A percentile compares a stretch with the other conserved stretches of the same genome.
Evolutionary conservation across 2,329 filamentous ascomycete species (phyloP).

Genomic region (Pseudocercospora pini-densiflorae): DNA sequence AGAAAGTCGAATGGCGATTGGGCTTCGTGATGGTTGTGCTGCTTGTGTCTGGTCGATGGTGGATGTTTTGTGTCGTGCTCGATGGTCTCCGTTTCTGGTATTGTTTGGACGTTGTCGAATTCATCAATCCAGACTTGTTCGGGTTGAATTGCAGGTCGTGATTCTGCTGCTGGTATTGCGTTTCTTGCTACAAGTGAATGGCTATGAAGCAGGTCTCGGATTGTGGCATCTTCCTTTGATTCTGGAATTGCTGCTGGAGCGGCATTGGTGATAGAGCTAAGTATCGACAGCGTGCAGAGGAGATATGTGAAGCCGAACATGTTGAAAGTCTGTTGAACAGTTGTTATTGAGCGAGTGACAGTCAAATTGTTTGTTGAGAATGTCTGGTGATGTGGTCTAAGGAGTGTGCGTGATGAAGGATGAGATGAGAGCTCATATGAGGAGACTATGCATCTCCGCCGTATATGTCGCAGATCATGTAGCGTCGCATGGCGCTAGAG

Average conservation of each 20-base stretch:
- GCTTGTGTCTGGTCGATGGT: not conserved
- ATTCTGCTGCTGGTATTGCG: slow-evolving; percentile 2
- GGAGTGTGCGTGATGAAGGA: not conserved
- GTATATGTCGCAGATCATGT: not conserved
- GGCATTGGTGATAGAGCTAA: not conserved
- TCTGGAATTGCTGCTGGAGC: not conserved
- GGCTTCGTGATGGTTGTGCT: not conserved
- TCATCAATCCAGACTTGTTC: slow-evolving; percentile 20
- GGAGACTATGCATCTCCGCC: not conserved
- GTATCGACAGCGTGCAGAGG: not conserved
- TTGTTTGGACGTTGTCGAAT: slow-evolving; percentile 16
- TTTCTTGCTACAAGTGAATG: not conserved
- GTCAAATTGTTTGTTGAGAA: not conserved
- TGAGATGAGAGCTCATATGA: not conserved
- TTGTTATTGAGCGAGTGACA: not conserved
- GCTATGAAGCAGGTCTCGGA: not conserved
- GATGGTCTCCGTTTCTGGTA: not conserved
- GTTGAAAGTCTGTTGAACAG: not conserved
- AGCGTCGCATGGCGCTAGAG: not conserved
- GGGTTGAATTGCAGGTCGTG: not conserved
- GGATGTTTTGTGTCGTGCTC: not conserved
- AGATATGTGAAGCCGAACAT: not conserved
- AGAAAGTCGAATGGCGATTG: not conserved
- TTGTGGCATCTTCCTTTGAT: not conserved
- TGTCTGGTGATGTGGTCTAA: not conserved